Percentiles rank a stretch among this genome's conserved stretches.
Conservation (phyloP, 2,329 filamentous ascomycete genomes). For the Cladophialophora carrionii region DNA sequence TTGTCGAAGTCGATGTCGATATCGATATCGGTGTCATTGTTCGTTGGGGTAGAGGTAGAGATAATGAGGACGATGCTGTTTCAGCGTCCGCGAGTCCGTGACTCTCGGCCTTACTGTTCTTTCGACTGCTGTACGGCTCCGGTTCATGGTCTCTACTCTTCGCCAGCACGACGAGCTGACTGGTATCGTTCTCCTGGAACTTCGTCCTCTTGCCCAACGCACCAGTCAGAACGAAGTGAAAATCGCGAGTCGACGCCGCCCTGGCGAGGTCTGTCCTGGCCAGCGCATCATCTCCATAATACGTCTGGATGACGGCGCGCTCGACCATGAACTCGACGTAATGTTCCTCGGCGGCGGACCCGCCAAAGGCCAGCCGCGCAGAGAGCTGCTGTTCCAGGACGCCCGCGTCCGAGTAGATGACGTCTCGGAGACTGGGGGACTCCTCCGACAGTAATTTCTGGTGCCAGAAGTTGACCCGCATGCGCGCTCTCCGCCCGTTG, state of each 20-base stretch:
- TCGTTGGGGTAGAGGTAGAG: background rate
- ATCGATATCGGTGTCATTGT: background rate
- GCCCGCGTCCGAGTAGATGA: constrained; percentile 63
- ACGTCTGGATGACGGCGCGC: constrained; percentile 77
- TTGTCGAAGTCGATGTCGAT: background rate
- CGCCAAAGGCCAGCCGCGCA: constrained; percentile 41
- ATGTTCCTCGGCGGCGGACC: constrained; percentile 39
- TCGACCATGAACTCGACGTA: constrained; percentile 72
- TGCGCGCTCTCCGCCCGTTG: constrained; percentile 61
- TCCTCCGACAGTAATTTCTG: constrained; percentile 68
- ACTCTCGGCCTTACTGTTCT: constrained; percentile 24
- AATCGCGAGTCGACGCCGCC: constrained; percentile 68
- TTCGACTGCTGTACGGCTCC: constrained; percentile 27
- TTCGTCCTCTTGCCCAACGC: constrained; percentile 70
- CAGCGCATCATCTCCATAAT: constrained; percentile 78
- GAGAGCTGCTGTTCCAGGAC: constrained; percentile 49
- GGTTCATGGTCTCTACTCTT: constrained; percentile 62
- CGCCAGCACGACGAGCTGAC: constrained; percentile 88
- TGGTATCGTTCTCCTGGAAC: constrained; percentile 57
- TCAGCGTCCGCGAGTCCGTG: constrained; percentile 23
- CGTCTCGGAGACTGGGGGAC: constrained; percentile 62
- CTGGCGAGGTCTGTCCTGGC: constrained; percentile 71
- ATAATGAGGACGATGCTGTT: background rate
- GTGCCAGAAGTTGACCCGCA: constrained; percentile 75
- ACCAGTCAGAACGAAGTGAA: constrained; percentile 82